These are phyloP conservation scores for Daldinia concentrica DNA, from an alignment of 495 filamentous ascomycete species.

Conservation along the genomic window DNA sequence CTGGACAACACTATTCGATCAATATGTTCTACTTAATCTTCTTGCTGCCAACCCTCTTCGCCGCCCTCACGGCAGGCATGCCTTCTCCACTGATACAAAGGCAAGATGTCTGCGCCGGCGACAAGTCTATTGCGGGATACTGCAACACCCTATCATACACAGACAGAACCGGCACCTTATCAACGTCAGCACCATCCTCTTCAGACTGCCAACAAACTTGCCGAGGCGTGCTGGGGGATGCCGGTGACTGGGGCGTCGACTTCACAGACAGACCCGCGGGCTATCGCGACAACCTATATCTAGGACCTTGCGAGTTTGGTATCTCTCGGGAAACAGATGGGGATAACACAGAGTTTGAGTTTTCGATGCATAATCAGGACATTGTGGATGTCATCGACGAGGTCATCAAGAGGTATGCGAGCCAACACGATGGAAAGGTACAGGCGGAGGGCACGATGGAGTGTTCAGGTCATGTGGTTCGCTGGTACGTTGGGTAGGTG, in stretches of 20 bases:
- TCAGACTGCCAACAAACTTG: conserved; percentile 36
- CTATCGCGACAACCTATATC: conserved; percentile 20
- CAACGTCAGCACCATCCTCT: background rate
- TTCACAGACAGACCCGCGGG: conserved; percentile 28
- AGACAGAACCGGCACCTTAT: conserved; percentile 21
- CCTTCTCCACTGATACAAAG: conserved; percentile 4
- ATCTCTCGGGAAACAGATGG: conserved; percentile 24
- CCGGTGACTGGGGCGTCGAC: conserved; percentile 40
- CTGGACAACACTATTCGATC: too few species aligned
- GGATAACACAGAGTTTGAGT: conserved; percentile 14
- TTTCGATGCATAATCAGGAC: conserved; percentile 39
- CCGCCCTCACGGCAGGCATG: background rate
- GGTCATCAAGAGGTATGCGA: conserved; percentile 23
- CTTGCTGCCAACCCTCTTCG: conserved; percentile 18
- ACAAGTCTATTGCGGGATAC: conserved; percentile 27
- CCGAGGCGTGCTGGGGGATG: conserved; percentile 23
- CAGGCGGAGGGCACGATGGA: conserved; percentile 40
- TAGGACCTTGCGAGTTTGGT: conserved; percentile 25
- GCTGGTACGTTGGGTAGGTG: conserved; percentile 34
- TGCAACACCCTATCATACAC: conserved; percentile 37
- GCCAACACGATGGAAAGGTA: conserved; percentile 25
- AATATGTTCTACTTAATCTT: conserved; percentile 17
- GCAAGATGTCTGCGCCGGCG: conserved; percentile 29
- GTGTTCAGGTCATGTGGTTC: conserved; percentile 27
- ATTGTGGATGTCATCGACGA: conserved; percentile 36